Conservation (phyloP, 2,329 filamentous ascomycete species). For the Phaeosphaeriaceae sp. region DNA sequence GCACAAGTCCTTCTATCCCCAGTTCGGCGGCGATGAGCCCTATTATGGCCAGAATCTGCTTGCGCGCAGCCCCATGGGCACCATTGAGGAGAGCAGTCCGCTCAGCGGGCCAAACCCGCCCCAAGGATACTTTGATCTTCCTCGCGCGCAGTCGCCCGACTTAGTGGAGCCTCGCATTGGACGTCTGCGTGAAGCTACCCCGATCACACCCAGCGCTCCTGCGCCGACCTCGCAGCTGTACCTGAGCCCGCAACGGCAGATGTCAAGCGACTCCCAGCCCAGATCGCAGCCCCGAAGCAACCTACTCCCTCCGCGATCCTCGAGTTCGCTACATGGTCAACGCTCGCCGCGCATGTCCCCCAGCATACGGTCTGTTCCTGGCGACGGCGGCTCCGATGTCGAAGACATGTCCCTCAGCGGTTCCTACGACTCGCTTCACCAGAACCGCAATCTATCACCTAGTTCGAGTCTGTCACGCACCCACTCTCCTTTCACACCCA, state of each 20-base stretch:
- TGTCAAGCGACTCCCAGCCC: constrained; percentile 47
- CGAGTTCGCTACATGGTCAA: constrained; percentile 39
- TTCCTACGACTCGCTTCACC: constrained; percentile 69
- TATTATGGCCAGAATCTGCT: constrained; percentile 36
- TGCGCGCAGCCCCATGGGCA: constrained; percentile 40
- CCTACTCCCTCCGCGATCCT: constrained; percentile 52
- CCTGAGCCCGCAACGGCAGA: constrained; percentile 47
- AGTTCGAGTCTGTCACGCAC: constrained; percentile 70
- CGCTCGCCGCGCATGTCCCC: constrained; percentile 48
- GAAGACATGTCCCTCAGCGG: constrained; percentile 68
- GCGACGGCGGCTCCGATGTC: constrained; percentile 71
- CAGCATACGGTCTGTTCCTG: constrained; percentile 56
- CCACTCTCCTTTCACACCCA: constrained; percentile 71
- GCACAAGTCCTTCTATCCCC: constrained; percentile 48
- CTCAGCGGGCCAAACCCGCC: constrained; percentile 30
- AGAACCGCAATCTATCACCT: constrained; percentile 77
- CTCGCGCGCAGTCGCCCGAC: constrained; percentile 56
- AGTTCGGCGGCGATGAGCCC: constrained; percentile 40
- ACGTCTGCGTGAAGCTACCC: constrained; percentile 53
- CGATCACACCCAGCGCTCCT: constrained; percentile 46
- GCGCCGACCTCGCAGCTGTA: constrained; percentile 44
- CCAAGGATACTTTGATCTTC: constrained; percentile 56
- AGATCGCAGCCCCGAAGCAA: constrained; percentile 34
- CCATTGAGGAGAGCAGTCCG: constrained; percentile 45
- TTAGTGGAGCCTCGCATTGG: constrained; percentile 50